Evolutionary conservation across 257 asterid genomes (phyloP).

Genomic region (Solanum appendiculatum): DNA sequence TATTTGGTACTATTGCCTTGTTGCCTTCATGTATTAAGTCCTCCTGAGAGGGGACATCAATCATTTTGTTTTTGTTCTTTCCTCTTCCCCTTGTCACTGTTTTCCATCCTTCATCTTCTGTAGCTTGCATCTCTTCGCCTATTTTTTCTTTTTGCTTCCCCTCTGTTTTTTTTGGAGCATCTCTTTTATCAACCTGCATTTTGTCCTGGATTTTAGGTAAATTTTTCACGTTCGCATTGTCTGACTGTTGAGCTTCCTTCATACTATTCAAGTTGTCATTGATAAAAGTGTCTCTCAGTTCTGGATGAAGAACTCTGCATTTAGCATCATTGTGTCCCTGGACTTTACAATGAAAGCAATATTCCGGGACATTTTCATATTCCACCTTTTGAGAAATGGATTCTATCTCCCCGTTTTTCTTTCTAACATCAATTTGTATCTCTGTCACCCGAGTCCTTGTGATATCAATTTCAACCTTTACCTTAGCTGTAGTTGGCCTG

Average conservation of each 20-base stretch:
- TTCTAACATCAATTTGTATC: background rate
- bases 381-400: background rate
- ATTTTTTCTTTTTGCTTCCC: background rate
- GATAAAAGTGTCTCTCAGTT: background rate
- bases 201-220: background rate
- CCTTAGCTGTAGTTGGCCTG: background rate
- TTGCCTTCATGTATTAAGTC: background rate
- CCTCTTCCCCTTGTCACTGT: rapidly evolving
- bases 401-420: background rate
- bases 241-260: no score
- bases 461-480: background rate
- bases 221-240: rapidly evolving
- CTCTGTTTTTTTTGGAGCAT: background rate
- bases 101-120: background rate
- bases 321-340: background rate
- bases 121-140: background rate
- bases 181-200: background rate
- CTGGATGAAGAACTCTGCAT: background rate
- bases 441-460: background rate
- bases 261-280: background rate
- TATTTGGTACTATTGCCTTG: background rate
- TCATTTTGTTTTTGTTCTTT: background rate
- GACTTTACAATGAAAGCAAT: background rate
- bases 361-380: background rate
- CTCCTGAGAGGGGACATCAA: background rate